A percentile compares a stretch with the other conserved stretches of the same genome.
These are phyloP conservation scores for Jamesozyma piceae DNA, from an alignment of 805 yeast genomes.

Conservation along the genomic window DNA sequence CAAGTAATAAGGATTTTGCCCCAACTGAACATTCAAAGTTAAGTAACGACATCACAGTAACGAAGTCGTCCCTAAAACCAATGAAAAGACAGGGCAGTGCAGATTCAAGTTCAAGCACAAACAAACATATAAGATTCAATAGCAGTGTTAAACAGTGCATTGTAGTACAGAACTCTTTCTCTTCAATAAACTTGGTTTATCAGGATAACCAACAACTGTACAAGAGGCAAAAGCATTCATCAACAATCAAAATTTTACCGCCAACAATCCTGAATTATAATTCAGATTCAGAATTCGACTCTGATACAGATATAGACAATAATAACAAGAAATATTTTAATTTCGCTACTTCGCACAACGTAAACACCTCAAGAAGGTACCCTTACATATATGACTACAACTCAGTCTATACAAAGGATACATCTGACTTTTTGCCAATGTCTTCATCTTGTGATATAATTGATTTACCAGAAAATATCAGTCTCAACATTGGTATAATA, in stretches of 20 bases:
- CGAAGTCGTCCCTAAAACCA: neutral
- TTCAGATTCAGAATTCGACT: neutral
- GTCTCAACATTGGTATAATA: conserved; percentile 3
- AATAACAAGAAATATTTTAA: conserved; percentile 1
- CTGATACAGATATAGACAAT: neutral
- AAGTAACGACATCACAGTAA: neutral
- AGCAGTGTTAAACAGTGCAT: conserved; percentile 8
- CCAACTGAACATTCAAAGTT: neutral
- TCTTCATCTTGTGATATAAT: conserved; percentile 23
- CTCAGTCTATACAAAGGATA: conserved; percentile 55
- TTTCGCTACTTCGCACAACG: conserved; percentile 59
- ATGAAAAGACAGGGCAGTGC: neutral
- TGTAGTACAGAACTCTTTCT: neutral
- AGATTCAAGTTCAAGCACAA: too few relatives aligned
- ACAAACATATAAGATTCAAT: conserved; percentile 10
- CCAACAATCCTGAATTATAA: conserved; percentile 4
- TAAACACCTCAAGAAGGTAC: conserved; percentile 58
- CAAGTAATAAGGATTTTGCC: neutral
- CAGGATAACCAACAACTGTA: neutral
- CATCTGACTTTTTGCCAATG: conserved; percentile 24
- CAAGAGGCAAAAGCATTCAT: neutral
- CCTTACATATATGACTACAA: conserved; percentile 73
- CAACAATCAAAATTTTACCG: conserved; percentile 4
- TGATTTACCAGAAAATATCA: conserved; percentile 26
- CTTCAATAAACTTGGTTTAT: neutral